Base-by-base conservation (phyloP, 202 grass and related monocot genomes). In the Miscanthus sacchariflorus region DNA sequence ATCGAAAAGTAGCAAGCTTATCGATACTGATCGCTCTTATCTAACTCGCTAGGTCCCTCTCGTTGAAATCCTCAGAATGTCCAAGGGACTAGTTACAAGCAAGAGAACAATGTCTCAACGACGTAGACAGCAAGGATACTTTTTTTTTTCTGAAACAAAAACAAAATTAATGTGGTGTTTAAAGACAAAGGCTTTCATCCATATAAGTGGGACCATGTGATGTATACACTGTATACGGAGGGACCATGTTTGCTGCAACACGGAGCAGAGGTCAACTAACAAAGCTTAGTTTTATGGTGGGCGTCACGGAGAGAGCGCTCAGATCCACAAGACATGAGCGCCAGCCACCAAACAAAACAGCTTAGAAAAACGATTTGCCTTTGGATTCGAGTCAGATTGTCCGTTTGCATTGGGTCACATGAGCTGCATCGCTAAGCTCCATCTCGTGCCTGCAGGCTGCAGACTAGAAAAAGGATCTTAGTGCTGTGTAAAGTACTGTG, bases 321-420 rank as follows among this genome's bases (percentile, higher is more conserved):
- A 89, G 84, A 91, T 89, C 84, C 87, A 92, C 67, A 87, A 91
- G 84, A 91, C 87, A 91, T 88, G 48, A 54, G 86, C 71, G 76
- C 86, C 92, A 84, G 81, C 81, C 43, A 81, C 45, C 44, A 52
- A 80, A 69, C 76, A 2, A 25, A 91, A 85, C 71, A 71, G 77
- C 46, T 25, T 70, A 35, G n/a, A 78, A 77, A 85, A 81, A 68
- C n/a, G 28, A 87, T 68, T 54, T 78, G 84, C 79, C 49, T 87
- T 84, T 80, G 85, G 68, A 84, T 89, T 84, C 83, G 86, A 78
- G 86, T 72, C 78, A 59, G 78, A 81, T 87, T 87, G 68, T 75
- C 68, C 43, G 80, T 83, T 87, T 56, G 42, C 42, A 44, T 54
- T 54, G 69, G 85, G 80, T 90, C 84, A 90, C 85, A 87, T 90